phyloP scores from a whole-genome alignment of 768 basidiomycete genomes.

The Epithele typhae region DNA sequence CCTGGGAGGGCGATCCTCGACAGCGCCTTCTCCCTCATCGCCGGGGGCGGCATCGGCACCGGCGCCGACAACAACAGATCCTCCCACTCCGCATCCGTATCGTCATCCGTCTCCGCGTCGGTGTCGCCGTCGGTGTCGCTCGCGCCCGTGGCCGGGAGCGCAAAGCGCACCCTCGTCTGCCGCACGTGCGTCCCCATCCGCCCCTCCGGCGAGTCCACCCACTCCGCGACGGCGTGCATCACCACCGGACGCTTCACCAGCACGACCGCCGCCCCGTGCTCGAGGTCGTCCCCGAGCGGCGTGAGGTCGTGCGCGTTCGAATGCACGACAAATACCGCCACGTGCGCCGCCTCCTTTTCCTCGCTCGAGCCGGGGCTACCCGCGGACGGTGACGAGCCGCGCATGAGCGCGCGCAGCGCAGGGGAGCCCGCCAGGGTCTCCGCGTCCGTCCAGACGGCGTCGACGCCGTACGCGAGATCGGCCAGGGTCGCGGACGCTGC shows the following conservation, averaged over 20 bases:
- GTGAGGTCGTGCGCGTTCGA: slow-evolving; percentile 19
- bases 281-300: slow-evolving; percentile 17
- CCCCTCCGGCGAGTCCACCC: slow-evolving; percentile 17
- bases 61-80: not conserved
- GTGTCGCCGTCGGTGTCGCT: not conserved
- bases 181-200: slow-evolving; percentile 17
- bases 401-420: slow-evolving; percentile 15
- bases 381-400: not conserved
- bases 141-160: slow-evolving; percentile 2
- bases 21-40: slow-evolving; percentile 9
- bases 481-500: not conserved
- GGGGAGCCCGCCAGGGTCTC: slow-evolving; percentile 16
- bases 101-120: no score
- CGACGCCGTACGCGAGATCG: slow-evolving; percentile 15
- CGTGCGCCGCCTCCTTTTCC: no score
- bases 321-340: slow-evolving; percentile 19
- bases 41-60: no score
- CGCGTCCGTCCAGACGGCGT: slow-evolving; percentile 23
- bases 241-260: slow-evolving; percentile 27
- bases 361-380: no score
- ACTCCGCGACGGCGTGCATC: slow-evolving; percentile 17
- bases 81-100: not conserved
- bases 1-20: not conserved
- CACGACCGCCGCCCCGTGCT: slow-evolving; percentile 17
- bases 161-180: slow-evolving; percentile 15